Evolutionary conservation across 1,284 basidiomycete species (phyloP).

Genomic region (Sutorius eximius): DNA sequence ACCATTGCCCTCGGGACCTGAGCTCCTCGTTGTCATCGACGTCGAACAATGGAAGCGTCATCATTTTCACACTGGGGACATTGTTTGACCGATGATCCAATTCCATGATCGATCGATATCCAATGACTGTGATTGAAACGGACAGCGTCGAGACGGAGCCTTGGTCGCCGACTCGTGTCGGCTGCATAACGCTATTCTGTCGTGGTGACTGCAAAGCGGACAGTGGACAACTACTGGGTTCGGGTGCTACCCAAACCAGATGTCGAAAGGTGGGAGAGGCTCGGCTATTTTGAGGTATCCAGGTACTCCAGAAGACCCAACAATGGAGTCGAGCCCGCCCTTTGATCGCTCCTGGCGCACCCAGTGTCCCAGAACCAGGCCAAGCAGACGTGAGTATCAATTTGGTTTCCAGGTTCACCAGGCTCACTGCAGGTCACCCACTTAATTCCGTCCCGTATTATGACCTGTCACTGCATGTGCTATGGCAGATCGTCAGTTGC

Average conservation of each 20-base stretch:
- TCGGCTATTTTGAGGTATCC: conserved; percentile 54
- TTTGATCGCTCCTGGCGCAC: conserved; percentile 36
- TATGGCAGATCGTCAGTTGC: conserved; percentile 46
- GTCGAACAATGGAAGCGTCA: conserved; percentile 30
- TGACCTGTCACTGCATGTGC: conserved; percentile 31
- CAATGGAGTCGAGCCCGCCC: conserved; percentile 37
- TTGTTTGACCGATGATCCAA: conserved; percentile 35
- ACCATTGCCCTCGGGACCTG: conserved; percentile 24
- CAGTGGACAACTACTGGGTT: neutral
- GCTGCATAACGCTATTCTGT: neutral
- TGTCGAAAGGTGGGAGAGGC: conserved; percentile 41
- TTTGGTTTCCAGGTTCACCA: conserved; percentile 23
- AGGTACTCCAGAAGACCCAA: conserved; percentile 45
- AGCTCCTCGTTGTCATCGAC: conserved; percentile 27
- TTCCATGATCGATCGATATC: conserved; percentile 41
- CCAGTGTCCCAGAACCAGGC: conserved; percentile 37
- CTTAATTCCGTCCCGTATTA: conserved; percentile 29
- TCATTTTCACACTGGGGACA: conserved; percentile 38
- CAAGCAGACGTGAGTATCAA: conserved; percentile 42
- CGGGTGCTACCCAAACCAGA: conserved; percentile 13
- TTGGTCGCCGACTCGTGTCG: conserved; percentile 30
- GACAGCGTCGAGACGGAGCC: conserved; percentile 37
- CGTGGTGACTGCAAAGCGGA: neutral
- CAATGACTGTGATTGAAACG: conserved; percentile 46
- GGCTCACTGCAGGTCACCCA: too few species aligned